A percentile compares a stretch with the other conserved stretches of the same genome.
Evolutionary conservation across 495 filamentous ascomycete genomes (phyloP).

Genomic region (Talaromyces liani): DNA sequence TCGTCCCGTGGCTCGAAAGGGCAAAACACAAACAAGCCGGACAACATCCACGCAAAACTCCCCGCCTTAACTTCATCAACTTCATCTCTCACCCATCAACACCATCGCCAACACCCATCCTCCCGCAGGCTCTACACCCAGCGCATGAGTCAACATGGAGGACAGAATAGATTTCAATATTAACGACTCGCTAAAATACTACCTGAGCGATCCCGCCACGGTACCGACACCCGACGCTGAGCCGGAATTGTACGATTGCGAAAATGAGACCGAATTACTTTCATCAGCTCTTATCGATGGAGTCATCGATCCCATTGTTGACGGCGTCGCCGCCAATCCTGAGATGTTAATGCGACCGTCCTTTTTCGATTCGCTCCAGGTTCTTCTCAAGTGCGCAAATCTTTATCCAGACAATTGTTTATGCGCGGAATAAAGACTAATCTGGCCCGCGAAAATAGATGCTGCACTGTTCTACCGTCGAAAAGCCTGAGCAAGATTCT

Average conservation of each 20-base stretch:
- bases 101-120: background rate
- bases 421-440: conserved; percentile 51
- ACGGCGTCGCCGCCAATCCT: conserved; percentile 84
- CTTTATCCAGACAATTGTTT: conserved; percentile 15
- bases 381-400: conserved; percentile 79
- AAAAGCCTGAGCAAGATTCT: conserved; percentile 86
- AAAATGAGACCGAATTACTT: conserved; percentile 81
- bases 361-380: conserved; percentile 87
- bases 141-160: conserved; percentile 54
- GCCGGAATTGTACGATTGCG: conserved; percentile 77
- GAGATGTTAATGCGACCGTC: conserved; percentile 73
- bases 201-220: conserved; percentile 81
- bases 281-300: conserved; percentile 69
- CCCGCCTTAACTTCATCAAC: conserved; percentile 11
- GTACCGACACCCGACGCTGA: conserved; percentile 87
- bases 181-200: conserved; percentile 89
- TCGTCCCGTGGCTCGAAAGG: conserved; percentile 4
- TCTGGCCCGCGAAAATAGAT: conserved; percentile 51
- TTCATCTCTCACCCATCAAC: background rate
- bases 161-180: conserved; percentile 77
- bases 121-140: background rate
- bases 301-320: conserved; percentile 85
- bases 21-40: conserved; percentile 27
- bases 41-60: conserved; percentile 17
- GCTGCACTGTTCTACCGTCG: conserved; percentile 69